These are phyloP conservation scores for Amaranthus palmeri DNA, from an alignment of 148 eudicot genomes.

Conservation along the genomic window DNA sequence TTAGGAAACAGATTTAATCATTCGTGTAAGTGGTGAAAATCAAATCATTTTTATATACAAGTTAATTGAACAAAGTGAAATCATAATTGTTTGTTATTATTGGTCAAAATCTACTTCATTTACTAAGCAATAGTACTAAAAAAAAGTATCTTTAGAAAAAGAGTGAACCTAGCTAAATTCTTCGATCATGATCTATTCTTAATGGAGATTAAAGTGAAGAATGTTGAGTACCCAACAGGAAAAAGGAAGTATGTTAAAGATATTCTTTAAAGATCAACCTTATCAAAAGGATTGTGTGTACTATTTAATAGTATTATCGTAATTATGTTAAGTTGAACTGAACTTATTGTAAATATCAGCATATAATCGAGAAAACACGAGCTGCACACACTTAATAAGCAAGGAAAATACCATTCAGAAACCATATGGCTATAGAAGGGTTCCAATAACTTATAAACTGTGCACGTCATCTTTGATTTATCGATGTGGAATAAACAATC, in stretches of 20 bases:
- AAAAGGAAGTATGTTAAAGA: conserved; percentile 20
- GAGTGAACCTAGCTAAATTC: conserved; percentile 10
- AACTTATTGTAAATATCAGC: no score
- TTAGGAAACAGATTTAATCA: no score
- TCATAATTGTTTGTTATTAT: neutral
- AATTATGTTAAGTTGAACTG: neutral
- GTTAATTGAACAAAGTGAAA: no score
- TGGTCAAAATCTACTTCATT: neutral
- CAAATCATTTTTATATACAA: no score
- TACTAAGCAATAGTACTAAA: conserved; percentile 1
- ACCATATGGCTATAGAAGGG: no score
- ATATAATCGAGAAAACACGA: no score
- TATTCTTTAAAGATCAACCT: conserved; percentile 32
- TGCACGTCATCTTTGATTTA: no score
- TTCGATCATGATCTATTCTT: conserved; percentile 19
- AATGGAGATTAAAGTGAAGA: conserved; percentile 28
- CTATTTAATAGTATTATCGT: neutral
- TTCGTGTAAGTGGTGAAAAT: no score
- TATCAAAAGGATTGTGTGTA: neutral
- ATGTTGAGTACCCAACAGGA: conserved; percentile 29
- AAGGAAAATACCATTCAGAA: no score
- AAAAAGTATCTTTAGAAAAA: conserved; percentile 22
- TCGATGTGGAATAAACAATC: neutral
- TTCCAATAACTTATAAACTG: no score
- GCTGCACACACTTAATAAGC: no score